phyloP scores from a whole-genome alignment of 257 asterid species.

The Nicotiana knightiana region DNA sequence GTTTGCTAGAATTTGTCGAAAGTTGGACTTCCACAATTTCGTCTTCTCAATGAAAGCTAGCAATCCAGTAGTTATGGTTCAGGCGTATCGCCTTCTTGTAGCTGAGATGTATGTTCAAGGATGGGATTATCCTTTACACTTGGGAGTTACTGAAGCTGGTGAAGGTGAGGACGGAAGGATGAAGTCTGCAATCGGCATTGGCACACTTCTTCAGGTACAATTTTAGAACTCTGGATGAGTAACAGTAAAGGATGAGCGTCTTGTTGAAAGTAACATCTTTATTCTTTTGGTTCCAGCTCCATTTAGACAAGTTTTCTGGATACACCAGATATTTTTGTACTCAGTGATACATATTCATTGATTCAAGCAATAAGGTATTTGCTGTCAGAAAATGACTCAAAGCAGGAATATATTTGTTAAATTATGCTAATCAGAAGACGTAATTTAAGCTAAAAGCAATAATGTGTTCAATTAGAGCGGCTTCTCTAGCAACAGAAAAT shows the following conservation, averaged over 20 bases:
- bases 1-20: slow-evolving; percentile 89
- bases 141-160: slow-evolving; percentile 99
- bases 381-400: neutral
- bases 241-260: neutral
- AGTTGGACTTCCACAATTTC: slow-evolving; percentile 89
- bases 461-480: neutral
- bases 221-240: neutral
- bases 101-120: slow-evolving; percentile 98
- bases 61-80: slow-evolving; percentile 98
- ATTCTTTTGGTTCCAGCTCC: neutral
- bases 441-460: neutral
- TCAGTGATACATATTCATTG: neutral
- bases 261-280: neutral
- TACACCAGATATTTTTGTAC: neutral
- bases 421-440: neutral
- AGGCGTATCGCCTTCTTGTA: slow-evolving; percentile 91
- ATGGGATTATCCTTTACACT: slow-evolving; percentile 97
- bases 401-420: neutral
- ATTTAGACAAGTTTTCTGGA: neutral
- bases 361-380: neutral
- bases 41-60: slow-evolving; percentile 99
- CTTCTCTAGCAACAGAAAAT: neutral
- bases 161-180: slow-evolving; percentile 99
- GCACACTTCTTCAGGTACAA: slow-evolving; percentile 89
- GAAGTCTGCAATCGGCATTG: slow-evolving; percentile 99